Evolutionary conservation across 1,284 basidiomycete genomes (phyloP).

Genomic region (Cryptococcus hybrid): DNA sequence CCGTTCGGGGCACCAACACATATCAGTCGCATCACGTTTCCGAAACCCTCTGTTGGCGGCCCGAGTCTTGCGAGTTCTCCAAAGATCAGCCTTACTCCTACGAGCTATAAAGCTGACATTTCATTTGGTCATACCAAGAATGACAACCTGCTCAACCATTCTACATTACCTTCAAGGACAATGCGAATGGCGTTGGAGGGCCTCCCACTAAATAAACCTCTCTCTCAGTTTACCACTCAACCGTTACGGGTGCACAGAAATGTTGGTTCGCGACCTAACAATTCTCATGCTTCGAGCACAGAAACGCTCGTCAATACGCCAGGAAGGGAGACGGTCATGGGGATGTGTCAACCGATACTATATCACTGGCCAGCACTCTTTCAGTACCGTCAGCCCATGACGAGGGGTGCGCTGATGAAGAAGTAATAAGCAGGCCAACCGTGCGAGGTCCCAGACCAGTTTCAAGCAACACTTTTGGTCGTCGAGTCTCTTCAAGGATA

Average conservation of each 20-base stretch:
- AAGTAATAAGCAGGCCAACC: too few species aligned
- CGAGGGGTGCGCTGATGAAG: too few species aligned
- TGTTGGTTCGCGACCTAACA: neutral
- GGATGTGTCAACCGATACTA: neutral
- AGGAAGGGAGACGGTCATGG: neutral
- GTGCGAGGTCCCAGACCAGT: neutral
- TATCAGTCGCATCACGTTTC: conserved; percentile 38
- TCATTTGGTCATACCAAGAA: neutral
- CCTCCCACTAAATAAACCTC: neutral
- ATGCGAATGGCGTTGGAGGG: neutral
- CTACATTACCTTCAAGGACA: neutral
- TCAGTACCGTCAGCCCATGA: too few species aligned
- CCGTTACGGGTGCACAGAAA: neutral
- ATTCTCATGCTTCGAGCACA: neutral
- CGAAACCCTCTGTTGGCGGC: conserved; percentile 22
- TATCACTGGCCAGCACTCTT: neutral
- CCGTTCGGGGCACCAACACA: conserved; percentile 19
- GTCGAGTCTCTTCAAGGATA: neutral
- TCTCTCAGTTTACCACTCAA: neutral
- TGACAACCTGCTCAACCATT: neutral
- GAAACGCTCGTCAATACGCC: neutral
- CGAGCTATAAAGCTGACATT: neutral
- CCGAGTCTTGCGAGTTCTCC: neutral
- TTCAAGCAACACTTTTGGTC: neutral
- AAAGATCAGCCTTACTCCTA: neutral